Evolutionary conservation across 345 rosid species (phyloP).

Genomic region (Heritiera littoralis): DNA sequence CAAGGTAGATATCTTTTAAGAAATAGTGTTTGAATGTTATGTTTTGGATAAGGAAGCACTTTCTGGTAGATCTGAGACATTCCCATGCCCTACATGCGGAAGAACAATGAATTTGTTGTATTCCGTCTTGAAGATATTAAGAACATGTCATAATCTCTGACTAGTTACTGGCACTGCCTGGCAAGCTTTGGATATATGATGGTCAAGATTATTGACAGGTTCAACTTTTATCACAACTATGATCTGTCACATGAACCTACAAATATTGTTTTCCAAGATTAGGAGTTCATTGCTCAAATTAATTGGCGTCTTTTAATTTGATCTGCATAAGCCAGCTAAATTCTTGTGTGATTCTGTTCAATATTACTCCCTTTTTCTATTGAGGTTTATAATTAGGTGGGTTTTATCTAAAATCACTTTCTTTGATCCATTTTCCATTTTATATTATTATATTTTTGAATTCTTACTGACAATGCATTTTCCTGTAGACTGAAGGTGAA

Average conservation of each 20-base stretch:
- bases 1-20: conserved; percentile 48
- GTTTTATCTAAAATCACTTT: neutral
- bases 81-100: neutral
- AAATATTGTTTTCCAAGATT: neutral
- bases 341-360: neutral
- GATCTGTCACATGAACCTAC: neutral
- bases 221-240: neutral
- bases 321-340: neutral
- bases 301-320: conserved; percentile 7
- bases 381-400: neutral
- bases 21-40: neutral
- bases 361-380: neutral
- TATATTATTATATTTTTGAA: neutral
- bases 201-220: neutral
- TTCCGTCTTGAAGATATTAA: neutral
- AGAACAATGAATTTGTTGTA: conserved; percentile 4
- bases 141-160: neutral
- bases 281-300: neutral
- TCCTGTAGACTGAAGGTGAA: conserved; percentile 56
- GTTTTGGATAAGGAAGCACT: neutral
- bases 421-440: conserved; percentile 1
- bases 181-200: neutral
- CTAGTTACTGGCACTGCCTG: neutral
- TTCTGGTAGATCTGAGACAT: neutral
- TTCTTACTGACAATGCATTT: conserved; percentile 12